Percentiles rank a stretch among this genome's conserved stretches.
Evolutionary conservation across 2,329 filamentous ascomycete species (phyloP).

Genomic region (Lasiodiplodia sp.): DNA sequence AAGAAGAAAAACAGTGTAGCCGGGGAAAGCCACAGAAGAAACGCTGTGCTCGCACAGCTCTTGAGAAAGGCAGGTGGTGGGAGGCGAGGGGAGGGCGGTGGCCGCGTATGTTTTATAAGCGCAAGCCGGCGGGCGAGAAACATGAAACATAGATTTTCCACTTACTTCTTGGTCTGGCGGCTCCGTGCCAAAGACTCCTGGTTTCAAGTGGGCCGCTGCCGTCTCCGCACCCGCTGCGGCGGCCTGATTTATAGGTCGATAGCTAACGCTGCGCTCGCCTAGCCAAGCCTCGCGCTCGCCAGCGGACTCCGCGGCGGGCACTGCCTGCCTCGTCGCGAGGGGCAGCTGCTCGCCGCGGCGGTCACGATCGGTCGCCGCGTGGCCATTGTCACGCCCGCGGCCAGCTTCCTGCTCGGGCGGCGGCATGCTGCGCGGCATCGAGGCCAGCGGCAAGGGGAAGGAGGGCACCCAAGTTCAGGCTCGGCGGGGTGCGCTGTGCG

Average conservation of each 20-base stretch:
- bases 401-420: constrained; percentile 11
- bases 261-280: neutral
- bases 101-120: constrained; percentile 25
- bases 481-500: neutral
- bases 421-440: constrained; percentile 16
- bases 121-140: constrained; percentile 18
- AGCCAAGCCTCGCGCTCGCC: neutral
- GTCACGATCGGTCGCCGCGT: constrained; percentile 10
- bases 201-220: constrained; percentile 27
- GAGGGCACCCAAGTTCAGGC: neutral
- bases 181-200: constrained; percentile 20
- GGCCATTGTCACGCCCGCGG: constrained; percentile 6
- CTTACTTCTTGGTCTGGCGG: constrained; percentile 24
- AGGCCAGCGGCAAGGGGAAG: constrained; percentile 22
- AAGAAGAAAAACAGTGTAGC: constrained; percentile 26
- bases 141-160: constrained; percentile 29
- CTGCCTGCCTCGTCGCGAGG: neutral
- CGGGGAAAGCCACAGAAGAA: constrained; percentile 20
- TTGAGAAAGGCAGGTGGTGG: constrained; percentile 21
- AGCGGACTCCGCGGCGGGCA: neutral
- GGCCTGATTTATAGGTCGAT: constrained; percentile 21
- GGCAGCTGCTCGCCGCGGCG: neutral
- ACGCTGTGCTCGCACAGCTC: constrained; percentile 27
- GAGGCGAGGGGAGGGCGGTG: constrained; percentile 21
- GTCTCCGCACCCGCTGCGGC: constrained; percentile 21